Base-by-base conservation (phyloP, 495 filamentous ascomycete genomes). In the Trichoderma erinaceum region DNA sequence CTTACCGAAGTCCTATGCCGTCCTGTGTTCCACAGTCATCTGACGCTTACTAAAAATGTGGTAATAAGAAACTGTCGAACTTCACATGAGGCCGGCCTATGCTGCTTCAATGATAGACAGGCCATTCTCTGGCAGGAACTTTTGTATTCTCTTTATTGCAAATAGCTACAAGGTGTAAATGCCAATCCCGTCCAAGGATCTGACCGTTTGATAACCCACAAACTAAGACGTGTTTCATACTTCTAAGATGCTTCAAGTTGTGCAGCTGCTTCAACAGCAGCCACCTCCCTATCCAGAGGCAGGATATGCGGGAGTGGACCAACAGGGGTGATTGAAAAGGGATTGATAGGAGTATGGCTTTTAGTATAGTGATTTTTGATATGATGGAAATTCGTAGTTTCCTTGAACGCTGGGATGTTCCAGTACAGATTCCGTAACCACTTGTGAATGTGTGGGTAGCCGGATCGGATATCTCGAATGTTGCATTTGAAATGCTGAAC, bases 401-500 rank as follows among this genome's bases (percentile, higher is more conserved):
- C 82, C 71, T 80, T 83, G 74, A 93, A 94, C 1, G 85, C 89
- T 12, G 84, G 82, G 27, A 86, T 78, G 70, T 88, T 85, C 84
- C 88, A 92, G 77, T 93, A 93, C 32, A 93, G 77, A 38, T 84
- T 78, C 68, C 86, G 78, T 75, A 91, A 78, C 91, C 90, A 93
- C 58, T 75, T 77, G 70, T 92, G 83, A 43, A 92, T 79, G 11
- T 77, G 75, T 16, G 90, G 90, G 75, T 92, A 93, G 69, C 88
- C 89, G 67, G 82, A 80, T 32, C 88, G 78, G 68, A 92, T 89
- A 79, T 89, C 88, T 67, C 85, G 85, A 64, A 91, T 48, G 73
- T 91, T 91, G 73, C 88, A 89, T 72, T 83, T 84, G 79, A 91
- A 91, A 74, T 90, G 78, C 56, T 84, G 87, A 65, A 87, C 79